A percentile compares a stretch with the other conserved stretches of the same genome.
Conservation (phyloP, 768 basidiomycete species). For the Mycena kentingensis region DNA sequence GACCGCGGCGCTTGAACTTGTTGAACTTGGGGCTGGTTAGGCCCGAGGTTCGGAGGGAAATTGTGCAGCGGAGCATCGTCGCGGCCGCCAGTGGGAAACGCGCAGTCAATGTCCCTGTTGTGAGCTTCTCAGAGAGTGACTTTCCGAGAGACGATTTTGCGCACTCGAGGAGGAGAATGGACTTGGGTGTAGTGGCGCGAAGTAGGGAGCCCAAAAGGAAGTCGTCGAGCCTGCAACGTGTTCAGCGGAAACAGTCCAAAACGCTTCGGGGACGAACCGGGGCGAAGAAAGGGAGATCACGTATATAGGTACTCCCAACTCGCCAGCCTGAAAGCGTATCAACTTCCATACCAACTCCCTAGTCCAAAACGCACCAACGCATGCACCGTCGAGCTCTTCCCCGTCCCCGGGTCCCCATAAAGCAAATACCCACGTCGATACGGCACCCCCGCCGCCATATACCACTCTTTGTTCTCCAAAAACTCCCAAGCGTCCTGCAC, state of each 20-base stretch:
- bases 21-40: conserved; percentile 12
- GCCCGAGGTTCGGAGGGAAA: conserved; percentile 3
- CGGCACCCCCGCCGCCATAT: conserved; percentile 56
- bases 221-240: too few species aligned
- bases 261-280: too few species aligned
- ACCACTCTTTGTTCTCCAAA: conserved; percentile 56
- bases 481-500: conserved; percentile 57
- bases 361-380: conserved; percentile 31
- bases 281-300: conserved; percentile 54
- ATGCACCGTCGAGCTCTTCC: conserved; percentile 46
- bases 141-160: conserved; percentile 32
- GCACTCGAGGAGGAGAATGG: conserved; percentile 20
- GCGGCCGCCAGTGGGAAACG: conserved; percentile 48
- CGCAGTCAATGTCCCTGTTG: conserved; percentile 40
- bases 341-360: conserved; percentile 49
- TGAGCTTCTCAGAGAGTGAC: conserved; percentile 31
- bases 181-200: not conserved
- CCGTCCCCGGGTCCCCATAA: conserved; percentile 60
- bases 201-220: conserved; percentile 38
- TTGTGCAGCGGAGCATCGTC: conserved; percentile 30
- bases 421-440: conserved; percentile 59
- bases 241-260: too few species aligned
- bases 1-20: conserved; percentile 27
- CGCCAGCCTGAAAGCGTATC: conserved; percentile 56
- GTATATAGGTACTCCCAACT: conserved; percentile 83